A percentile compares a stretch with the other conserved stretches of the same genome.
These are phyloP conservation scores for Trichoderma sp. DNA, from an alignment of 2,329 filamentous ascomycete genomes.

Conservation along the genomic window DNA sequence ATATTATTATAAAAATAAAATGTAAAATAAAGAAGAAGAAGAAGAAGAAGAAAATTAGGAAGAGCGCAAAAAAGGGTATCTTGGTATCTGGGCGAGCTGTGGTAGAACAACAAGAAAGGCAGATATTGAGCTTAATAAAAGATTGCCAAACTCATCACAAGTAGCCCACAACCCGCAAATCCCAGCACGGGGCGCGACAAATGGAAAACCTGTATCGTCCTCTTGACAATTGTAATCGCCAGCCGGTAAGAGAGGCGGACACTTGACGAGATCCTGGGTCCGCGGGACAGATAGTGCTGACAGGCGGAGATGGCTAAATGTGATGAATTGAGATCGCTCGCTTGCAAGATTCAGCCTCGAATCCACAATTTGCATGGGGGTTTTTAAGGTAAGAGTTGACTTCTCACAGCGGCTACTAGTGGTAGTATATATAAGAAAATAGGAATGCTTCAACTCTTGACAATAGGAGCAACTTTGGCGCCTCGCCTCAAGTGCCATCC, in stretches of 20 bases:
- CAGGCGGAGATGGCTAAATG: slow-evolving; percentile 19
- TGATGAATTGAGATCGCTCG: slow-evolving; percentile 13
- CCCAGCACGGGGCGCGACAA: background rate
- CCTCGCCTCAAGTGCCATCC: background rate
- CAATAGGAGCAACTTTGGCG: slow-evolving; percentile 2
- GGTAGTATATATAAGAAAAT: slow-evolving; percentile 1
- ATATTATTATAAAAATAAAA: background rate
- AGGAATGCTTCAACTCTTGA: background rate
- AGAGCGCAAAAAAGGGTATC: background rate
- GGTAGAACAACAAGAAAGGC: background rate
- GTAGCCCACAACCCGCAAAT: background rate
- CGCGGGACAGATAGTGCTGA: slow-evolving; percentile 20
- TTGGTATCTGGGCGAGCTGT: background rate
- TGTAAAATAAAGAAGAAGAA: background rate
- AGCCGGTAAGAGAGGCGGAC: background rate
- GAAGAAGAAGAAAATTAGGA: background rate
- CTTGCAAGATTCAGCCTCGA: background rate
- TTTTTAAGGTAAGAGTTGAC: background rate
- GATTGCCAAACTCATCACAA: background rate
- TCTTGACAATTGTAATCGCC: background rate
- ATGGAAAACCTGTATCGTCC: background rate
- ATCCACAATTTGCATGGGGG: slow-evolving; percentile 11
- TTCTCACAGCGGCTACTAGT: background rate
- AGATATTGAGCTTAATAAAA: background rate
- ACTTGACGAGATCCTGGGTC: background rate